Base-by-base conservation (phyloP, 768 basidiomycete genomes). In the Russula earlei region DNA sequence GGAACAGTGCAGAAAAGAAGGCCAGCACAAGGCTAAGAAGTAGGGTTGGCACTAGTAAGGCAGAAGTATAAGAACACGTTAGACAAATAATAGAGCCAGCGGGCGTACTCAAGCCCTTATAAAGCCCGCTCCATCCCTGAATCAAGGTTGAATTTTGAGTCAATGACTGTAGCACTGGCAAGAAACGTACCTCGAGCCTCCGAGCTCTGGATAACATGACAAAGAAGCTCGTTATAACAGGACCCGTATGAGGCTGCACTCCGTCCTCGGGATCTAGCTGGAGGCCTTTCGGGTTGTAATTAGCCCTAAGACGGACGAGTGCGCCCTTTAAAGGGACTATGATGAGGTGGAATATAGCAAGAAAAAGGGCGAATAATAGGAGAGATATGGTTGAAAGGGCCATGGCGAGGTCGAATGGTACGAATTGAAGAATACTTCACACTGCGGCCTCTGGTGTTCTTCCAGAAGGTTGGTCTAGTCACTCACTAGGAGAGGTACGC, bases 251-350 rank as follows among this genome's bases (percentile, higher is more conserved):
- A 0, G 87, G 80, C 67, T 83, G 77, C n/a, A 80, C 84, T 45
- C 77, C 82, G 31, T 85, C 87, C 65, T 89, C 87, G 29, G 77
- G 72, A 67, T 91, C 89, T 38, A 91, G 75, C 50, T 84, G 86
- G 38, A 92, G 80, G 34, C 85, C 87, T 68, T 85, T 87, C 2
- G 90, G 90, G 65, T 87, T 88, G 72, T 87, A 91, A 66, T 91
- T 89, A 29, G 86, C 87, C 69, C 90, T 77, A 67, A 87, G 82
- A 45, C 88, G 77, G 8, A 91, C 83, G 10, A 90, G 74, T 12
- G 83, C 74, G 4, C 87, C 88, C 8, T 62, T 69, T 27, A 72
- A 59, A 1, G 71, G 71, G 3, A 71, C 67, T 6, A 80, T 76
- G 12, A 88, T 69, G 11, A 82, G 80, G 5, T 87, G 78, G 17